phyloP scores from a whole-genome alignment of 352 stramenopile genomes.

The Phytopythium oedochilum region DNA sequence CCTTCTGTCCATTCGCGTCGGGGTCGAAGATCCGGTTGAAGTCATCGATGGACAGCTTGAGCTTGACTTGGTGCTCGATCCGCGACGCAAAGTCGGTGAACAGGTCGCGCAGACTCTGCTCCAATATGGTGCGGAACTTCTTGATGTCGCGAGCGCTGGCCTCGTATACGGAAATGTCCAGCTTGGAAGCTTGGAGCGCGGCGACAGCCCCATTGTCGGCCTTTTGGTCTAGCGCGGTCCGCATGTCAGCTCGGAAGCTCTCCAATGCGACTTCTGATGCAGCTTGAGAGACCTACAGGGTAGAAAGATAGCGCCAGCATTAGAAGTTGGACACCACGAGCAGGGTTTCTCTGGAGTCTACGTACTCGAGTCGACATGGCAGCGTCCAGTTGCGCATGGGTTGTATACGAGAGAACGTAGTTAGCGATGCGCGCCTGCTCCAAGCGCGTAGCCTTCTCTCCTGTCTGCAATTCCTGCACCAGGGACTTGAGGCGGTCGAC shows the following conservation, averaged over 20 bases:
- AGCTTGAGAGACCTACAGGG: constrained; percentile 29
- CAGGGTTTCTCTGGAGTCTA: too few species aligned
- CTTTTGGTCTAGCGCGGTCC: constrained; percentile 30
- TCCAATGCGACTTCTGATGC: constrained; percentile 30
- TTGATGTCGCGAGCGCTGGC: constrained; percentile 43
- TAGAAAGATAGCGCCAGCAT: not conserved
- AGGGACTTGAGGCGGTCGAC: constrained; percentile 54
- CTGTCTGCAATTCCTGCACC: constrained; percentile 32
- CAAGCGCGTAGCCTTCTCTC: constrained; percentile 16
- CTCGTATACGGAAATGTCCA: constrained; percentile 65
- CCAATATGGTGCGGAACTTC: constrained; percentile 42
- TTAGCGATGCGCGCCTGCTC: constrained; percentile 27
- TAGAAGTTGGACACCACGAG: too few species aligned
- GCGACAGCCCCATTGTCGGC: constrained; percentile 26
- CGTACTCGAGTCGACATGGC: constrained; percentile 48
- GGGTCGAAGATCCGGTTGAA: constrained; percentile 66
- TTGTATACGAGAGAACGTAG: constrained; percentile 42
- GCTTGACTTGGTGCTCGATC: constrained; percentile 42
- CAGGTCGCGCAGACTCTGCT: constrained; percentile 56
- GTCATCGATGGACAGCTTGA: constrained; percentile 56
- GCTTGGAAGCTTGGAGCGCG: constrained; percentile 39
- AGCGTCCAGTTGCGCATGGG: constrained; percentile 54
- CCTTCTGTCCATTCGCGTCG: constrained; percentile 39
- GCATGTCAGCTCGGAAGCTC: constrained; percentile 24
- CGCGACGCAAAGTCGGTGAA: constrained; percentile 51